phyloP scores from a whole-genome alignment of 2,329 filamentous ascomycete species.

The Immersiporthe knoxdaviesiana region DNA sequence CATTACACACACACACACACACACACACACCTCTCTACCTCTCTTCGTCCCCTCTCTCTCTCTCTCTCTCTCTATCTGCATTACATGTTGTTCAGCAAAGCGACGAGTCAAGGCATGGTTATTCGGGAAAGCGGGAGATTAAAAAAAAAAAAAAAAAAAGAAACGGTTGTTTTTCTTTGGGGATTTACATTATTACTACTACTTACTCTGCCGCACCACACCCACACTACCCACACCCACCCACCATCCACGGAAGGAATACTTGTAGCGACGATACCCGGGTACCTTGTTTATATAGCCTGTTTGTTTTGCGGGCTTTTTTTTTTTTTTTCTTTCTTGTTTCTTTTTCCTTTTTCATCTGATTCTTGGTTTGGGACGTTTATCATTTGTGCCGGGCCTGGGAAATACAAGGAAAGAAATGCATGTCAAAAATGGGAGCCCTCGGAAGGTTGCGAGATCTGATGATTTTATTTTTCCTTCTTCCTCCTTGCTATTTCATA shows the following conservation, averaged over 20 bases:
- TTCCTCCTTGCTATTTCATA: background rate
- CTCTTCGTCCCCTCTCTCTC: background rate
- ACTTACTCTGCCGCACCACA: too few relatives aligned
- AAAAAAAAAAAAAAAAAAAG: background rate
- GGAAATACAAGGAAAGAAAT: background rate
- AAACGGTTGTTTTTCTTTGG: background rate
- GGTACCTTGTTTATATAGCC: conserved; percentile 13
- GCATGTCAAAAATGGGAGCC: background rate
- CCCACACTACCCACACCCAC: conserved; percentile 1
- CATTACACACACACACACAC: background rate
- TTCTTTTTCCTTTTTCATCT: background rate
- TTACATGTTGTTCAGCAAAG: background rate
- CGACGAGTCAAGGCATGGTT: conserved; percentile 8
- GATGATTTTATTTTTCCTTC: background rate
- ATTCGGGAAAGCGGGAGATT: conserved; percentile 6
- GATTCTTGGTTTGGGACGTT: background rate
- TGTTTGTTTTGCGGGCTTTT: background rate
- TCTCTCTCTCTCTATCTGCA: background rate
- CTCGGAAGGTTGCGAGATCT: background rate
- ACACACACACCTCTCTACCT: too few relatives aligned
- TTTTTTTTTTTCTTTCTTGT: background rate
- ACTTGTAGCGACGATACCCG: conserved; percentile 27
- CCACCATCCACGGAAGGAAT: conserved; percentile 15
- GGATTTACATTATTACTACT: background rate
- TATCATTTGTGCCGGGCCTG: background rate